Base-by-base conservation (phyloP, 768 basidiomycete species). In the Kwoniella sp. region DNA sequence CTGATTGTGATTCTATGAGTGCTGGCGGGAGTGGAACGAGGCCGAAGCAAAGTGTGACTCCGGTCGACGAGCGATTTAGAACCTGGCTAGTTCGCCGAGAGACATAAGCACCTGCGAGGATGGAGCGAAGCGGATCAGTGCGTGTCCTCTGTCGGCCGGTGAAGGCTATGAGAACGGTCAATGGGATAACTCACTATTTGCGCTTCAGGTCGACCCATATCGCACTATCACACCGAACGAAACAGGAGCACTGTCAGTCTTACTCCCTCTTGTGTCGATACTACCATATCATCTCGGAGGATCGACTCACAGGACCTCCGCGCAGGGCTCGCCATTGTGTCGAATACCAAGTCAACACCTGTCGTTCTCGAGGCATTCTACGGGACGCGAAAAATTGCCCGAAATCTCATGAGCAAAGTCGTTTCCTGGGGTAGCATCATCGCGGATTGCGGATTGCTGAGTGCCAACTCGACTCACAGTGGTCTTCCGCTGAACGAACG, bases 151-250 rank as follows among this genome's bases (percentile, higher is more conserved):
- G n/a, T n/a, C n/a, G n/a, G n/a, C n/a, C n/a, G n/a, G n/a, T n/a
- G n/a, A n/a, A n/a, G n/a, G n/a, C n/a, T n/a, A n/a, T n/a, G n/a
- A n/a, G n/a, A n/a, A n/a, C n/a, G n/a, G n/a, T n/a, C n/a, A 13
- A 33, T 13, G 33, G 33, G 5, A 33, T 5, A 5, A 66, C 74
- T 69, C 48, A 72, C 71, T 21, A 77, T 70, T 55, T 77, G 76
- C 5, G 76, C 76, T 68, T 77, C 76, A 48, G 76, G 76, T 37
- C 76, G 53, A 61, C 76, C 69, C 76, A 77, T 77, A 60, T 77
- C 76, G 58, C 73, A 74, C 60, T 70, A 33, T 19, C 19, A 22
- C 51, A 12, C 19, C 8, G 46, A 57, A 47, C n/a, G n/a, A 12
- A 6, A 10, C 36, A 46, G 29, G n/a, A 12, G 17, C 26, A 10